Evolutionary conservation across 345 rosid species (phyloP), one percentile per base, ranked within the genome.

Genomic region (Gossypium bickii): DNA sequence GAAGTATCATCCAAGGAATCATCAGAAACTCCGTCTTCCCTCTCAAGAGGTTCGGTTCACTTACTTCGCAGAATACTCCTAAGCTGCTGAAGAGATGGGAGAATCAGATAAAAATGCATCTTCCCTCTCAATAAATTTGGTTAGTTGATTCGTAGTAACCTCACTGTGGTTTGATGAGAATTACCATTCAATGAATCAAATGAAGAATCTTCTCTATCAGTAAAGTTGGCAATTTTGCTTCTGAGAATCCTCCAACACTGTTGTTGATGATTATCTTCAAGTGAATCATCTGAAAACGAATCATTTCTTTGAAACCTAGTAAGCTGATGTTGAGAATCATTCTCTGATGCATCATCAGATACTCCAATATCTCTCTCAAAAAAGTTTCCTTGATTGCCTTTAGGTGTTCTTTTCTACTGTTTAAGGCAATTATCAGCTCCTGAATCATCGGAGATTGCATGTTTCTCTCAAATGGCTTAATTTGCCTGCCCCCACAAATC

Each of bases 261-360:
- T 67, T 61, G 74, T 45, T 7, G 57, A 57, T 49, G 29, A 53
- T 69, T 57, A 15, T 77, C 86, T 65, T 80, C 87, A 18, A 56
- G 67, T 8, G 85, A 88, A 79, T 76, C 86, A 78, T 82, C 87
- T 44, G 84, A 86, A 82, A 55, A 38, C 58, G 45, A 70, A 70
- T 77, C 76, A 68, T 82, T 85, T 60, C 73, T 73, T 66, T 67
- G 70, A 41, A 78, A 22, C 77, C 87, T 81, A 51, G 61, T 74
- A 48, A 48, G 69, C 76, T 65, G 80, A 77, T 24, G 78, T 68
- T 64, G 78, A 72, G 71, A 61, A 59, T 34, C 62, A 58, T 78
- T 78, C 34, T 77, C 87, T 63, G 74, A 76, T 62, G 80, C 78
- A 76, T 81, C 86, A 80, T 80, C 84, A 11, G 88, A 81, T 64